Percentiles rank a stretch among this genome's conserved stretches.
These are phyloP conservation scores for Saccharomycopsis phalli DNA, from an alignment of 1,139 yeast genomes.

Conservation along the genomic window DNA sequence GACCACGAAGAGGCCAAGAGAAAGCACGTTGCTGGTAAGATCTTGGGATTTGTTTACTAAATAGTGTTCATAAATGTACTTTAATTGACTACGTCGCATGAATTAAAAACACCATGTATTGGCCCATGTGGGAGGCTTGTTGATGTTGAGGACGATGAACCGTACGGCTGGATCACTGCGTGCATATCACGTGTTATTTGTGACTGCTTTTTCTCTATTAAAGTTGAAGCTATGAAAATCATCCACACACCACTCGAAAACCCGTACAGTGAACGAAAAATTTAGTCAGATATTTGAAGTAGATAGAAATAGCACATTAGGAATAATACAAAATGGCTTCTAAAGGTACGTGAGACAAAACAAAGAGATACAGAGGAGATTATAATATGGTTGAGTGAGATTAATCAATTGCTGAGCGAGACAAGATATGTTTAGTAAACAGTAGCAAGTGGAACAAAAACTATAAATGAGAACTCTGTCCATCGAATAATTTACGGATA, in stretches of 20 bases:
- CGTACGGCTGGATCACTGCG: neutral
- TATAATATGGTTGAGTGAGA: no score
- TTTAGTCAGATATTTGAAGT: neutral
- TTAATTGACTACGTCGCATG: slow-evolving; percentile 3
- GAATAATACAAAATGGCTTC: slow-evolving; percentile 11
- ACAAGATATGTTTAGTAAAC: no score
- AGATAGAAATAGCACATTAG: slow-evolving; percentile 7
- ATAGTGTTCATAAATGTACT: slow-evolving; percentile 13
- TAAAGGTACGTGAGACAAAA: slow-evolving; percentile 10
- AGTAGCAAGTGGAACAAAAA: no score
- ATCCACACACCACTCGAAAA: slow-evolving; percentile 1
- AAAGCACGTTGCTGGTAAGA: slow-evolving; percentile 98
- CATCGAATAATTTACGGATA: no score
- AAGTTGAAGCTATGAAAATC: neutral
- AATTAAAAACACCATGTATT: neutral
- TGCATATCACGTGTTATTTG: neutral
- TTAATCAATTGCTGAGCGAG: no score
- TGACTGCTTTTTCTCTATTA: slow-evolving; percentile 1
- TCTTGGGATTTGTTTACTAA: slow-evolving; percentile 92
- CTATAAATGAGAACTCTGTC: no score
- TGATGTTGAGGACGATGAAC: neutral
- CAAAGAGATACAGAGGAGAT: no score
- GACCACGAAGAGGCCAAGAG: slow-evolving; percentile 99
- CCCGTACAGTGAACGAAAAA: neutral
- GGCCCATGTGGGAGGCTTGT: neutral